A percentile compares a stretch with the other conserved stretches of the same genome.
These are phyloP conservation scores for Rachicladosporium sp. DNA, from an alignment of 2,329 filamentous ascomycete genomes.

Conservation along the genomic window DNA sequence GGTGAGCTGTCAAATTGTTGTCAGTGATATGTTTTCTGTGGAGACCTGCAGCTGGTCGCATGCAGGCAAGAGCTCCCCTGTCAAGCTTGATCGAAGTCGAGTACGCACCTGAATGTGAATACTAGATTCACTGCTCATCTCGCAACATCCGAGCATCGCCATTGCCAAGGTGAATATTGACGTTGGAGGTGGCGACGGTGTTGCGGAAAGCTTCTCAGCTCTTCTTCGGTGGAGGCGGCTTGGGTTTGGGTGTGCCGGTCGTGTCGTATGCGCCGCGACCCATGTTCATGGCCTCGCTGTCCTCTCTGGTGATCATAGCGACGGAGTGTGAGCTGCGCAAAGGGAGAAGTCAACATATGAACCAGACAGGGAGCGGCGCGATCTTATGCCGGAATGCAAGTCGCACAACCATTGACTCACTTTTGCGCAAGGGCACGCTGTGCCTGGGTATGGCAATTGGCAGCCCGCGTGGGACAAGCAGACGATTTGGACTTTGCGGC, in stretches of 20 bases:
- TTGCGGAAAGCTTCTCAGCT: constrained; percentile 15
- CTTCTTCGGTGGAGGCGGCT: constrained; percentile 25
- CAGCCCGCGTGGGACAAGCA: constrained; percentile 7
- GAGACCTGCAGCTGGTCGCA: constrained; percentile 1
- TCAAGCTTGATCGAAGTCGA: constrained; percentile 1
- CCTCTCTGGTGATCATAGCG: constrained; percentile 30
- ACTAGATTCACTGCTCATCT: neutral
- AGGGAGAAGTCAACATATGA: constrained; percentile 3
- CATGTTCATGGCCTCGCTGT: constrained; percentile 29
- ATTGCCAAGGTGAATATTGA: neutral
- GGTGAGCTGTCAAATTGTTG: neutral
- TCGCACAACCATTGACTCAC: constrained; percentile 10
- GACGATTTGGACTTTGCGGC: constrained; percentile 3
- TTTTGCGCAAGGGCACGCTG: constrained; percentile 5
- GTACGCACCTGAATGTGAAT: neutral
- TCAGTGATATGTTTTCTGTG: constrained; percentile 1
- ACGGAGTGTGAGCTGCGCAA: constrained; percentile 2
- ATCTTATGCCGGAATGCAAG: constrained; percentile 5
- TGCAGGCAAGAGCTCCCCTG: neutral
- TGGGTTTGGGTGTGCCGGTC: constrained; percentile 33
- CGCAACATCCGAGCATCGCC: neutral
- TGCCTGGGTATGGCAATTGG: constrained; percentile 5
- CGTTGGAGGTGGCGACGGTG: neutral
- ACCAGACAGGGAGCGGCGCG: constrained; percentile 1
- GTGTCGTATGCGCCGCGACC: constrained; percentile 37